These are phyloP conservation scores for Setomelanomma holmii DNA, from an alignment of 2,329 filamentous ascomycete species.

Conservation along the genomic window DNA sequence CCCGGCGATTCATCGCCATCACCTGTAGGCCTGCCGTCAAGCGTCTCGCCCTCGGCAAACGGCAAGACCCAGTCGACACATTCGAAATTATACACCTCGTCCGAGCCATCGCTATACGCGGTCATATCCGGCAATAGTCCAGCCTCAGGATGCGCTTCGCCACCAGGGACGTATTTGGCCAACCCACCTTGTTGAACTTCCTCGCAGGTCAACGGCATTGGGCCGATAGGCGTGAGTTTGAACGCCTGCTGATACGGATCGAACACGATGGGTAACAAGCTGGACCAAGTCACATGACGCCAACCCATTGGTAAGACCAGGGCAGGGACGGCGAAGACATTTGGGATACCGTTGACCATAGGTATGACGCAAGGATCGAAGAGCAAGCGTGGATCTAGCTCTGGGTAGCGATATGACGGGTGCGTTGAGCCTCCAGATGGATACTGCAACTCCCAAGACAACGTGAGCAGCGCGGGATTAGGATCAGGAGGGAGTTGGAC, in stretches of 20 bases:
- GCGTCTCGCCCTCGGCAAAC: constrained; percentile 7
- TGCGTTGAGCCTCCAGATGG: constrained; percentile 26
- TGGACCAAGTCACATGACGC: constrained; percentile 23
- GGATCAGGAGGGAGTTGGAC: neutral
- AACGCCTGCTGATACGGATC: constrained; percentile 25
- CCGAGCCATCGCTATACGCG: constrained; percentile 18
- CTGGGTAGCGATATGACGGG: constrained; percentile 23
- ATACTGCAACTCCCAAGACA: constrained; percentile 22
- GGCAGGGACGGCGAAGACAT: constrained; percentile 2
- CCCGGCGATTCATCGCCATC: no score
- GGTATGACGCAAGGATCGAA: constrained; percentile 20
- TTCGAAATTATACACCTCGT: constrained; percentile 24
- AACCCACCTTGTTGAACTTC: constrained; percentile 24
- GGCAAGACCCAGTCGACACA: constrained; percentile 17
- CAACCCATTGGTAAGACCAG: constrained; percentile 18
- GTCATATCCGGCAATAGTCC: constrained; percentile 15
- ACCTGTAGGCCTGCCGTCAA: neutral
- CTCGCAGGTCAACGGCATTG: constrained; percentile 25
- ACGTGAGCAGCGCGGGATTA: constrained; percentile 6
- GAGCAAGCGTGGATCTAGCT: constrained; percentile 16
- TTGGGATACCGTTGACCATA: constrained; percentile 19
- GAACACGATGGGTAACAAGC: constrained; percentile 22
- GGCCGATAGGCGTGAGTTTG: constrained; percentile 27
- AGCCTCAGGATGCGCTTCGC: constrained; percentile 20
- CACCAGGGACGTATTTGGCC: constrained; percentile 22